Conservation (phyloP, 495 filamentous ascomycete species). For the Parachaetomium inaequale region DNA sequence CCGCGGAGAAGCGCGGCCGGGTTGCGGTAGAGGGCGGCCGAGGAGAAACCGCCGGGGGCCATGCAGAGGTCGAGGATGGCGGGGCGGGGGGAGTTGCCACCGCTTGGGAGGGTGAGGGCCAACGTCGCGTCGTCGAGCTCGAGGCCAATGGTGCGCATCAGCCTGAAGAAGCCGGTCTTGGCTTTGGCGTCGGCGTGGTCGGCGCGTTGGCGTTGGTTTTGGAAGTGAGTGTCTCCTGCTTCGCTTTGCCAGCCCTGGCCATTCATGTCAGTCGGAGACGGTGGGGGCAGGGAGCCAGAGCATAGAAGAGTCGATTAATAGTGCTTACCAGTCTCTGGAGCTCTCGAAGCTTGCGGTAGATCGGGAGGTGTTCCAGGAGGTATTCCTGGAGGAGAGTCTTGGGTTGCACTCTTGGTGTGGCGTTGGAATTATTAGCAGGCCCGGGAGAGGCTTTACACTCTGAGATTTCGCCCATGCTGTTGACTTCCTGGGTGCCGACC, state of each 20-base stretch:
- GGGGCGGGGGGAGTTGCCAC: neutral
- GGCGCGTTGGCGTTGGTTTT: conserved; percentile 4
- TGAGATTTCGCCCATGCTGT: neutral
- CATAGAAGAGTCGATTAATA: neutral
- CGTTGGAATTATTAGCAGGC: neutral
- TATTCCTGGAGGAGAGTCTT: neutral
- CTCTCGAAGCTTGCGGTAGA: conserved; percentile 4
- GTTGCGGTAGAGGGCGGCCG: conserved; percentile 36
- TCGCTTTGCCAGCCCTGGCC: conserved; percentile 2
- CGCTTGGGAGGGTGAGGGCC: conserved; percentile 3
- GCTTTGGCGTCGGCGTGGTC: conserved; percentile 1
- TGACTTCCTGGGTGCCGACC: neutral
- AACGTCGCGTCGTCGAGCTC: conserved; percentile 7
- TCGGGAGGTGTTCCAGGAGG: neutral
- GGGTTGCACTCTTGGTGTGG: neutral
- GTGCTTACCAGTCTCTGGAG: neutral
- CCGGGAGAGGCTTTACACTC: neutral
- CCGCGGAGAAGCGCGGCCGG: conserved; percentile 35
- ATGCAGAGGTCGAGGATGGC: conserved; percentile 55
- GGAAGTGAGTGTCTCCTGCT: neutral
- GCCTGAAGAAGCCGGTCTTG: neutral
- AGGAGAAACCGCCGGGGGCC: conserved; percentile 54
- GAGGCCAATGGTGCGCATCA: conserved; percentile 6
- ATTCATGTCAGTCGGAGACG: neutral
- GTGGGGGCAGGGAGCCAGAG: neutral